Evolutionary conservation across 306 rosid genomes (phyloP), one percentile per base, ranked within the genome.

Genomic region (Vachellia pachyceras): DNA sequence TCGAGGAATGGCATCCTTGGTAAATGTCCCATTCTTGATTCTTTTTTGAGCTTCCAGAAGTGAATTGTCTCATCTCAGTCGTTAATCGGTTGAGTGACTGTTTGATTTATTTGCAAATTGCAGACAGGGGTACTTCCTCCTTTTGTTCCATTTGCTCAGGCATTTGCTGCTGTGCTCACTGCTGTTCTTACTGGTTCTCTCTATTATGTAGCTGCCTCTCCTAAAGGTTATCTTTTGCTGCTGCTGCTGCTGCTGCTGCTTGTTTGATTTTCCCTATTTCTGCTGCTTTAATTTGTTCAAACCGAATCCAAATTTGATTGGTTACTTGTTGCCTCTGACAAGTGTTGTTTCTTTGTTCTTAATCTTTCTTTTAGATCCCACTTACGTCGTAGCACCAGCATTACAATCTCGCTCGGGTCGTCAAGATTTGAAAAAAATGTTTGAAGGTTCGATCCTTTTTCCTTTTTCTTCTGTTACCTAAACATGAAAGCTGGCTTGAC

Each of bases 1-100:
- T 82, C 88, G 88, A 81, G 99, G 99, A 85, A 89, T 95, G 95
- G 97, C 97, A n/a, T 90, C 97, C 80, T 81, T 95, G 92, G 99
- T 95, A 88, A 18, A 87, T 58, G 2, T 72, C 12, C 76, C 40
- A 33, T 65, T 49, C 6, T 47, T 49, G 73, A 57, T 40, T 70
- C 3, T 65, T 29, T 29, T 25, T 61, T 46, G 39, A 73, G 36
- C 18, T 14, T 72, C 25, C 40, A 7, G 3, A 82, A 79, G 14
- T 35, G 22, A 69, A 22, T 76, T 61, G 33, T 49, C 77, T 29
- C 33, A 29, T 29, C 33, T 77, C 5, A 10, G 80, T 76, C 66
- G 3, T 7, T n/a, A 25, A 54, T 7, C 22, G 11, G 11, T 54
- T 20, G 6, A 7, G 77, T 42, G 47, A 71, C 72, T 75, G 67